phyloP scores from a whole-genome alignment of 2,329 filamentous ascomycete species.

The Penicillium polonicum region DNA sequence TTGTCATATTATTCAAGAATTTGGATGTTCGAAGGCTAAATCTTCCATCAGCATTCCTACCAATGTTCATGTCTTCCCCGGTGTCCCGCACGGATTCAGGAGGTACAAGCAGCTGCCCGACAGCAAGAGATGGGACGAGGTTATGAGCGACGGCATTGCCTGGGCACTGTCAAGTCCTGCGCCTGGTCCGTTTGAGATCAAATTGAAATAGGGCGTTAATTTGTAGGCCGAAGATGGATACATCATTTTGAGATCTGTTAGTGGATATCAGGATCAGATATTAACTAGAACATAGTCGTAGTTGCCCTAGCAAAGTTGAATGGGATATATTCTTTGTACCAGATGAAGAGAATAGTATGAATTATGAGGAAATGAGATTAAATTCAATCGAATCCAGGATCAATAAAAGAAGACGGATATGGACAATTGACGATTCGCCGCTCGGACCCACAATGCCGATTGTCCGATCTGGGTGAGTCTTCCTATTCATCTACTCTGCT shows the following conservation, averaged over 20 bases:
- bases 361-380: neutral
- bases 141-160: slow-evolving; percentile 30
- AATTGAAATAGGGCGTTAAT: slow-evolving; percentile 13
- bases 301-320: neutral
- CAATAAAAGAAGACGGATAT: neutral
- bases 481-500: neutral
- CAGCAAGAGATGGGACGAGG: slow-evolving; percentile 32
- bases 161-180: slow-evolving; percentile 29
- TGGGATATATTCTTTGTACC: neutral
- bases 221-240: neutral
- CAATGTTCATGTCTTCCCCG: slow-evolving; percentile 50
- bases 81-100: slow-evolving; percentile 55
- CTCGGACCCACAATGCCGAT: slow-evolving; percentile 12
- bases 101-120: slow-evolving; percentile 28
- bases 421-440: slow-evolving; percentile 3
- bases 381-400: neutral
- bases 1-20: neutral
- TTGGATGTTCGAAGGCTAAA: neutral
- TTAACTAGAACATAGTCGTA: neutral
- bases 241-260: neutral
- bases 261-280: neutral
- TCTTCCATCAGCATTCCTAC: slow-evolving; percentile 47
- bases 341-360: neutral
- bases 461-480: slow-evolving; percentile 10
- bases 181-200: slow-evolving; percentile 22